Evolutionary conservation across 2,329 filamentous ascomycete genomes (phyloP), one percentile per base, ranked within the genome.

Genomic region (Lachnellula arida): DNA sequence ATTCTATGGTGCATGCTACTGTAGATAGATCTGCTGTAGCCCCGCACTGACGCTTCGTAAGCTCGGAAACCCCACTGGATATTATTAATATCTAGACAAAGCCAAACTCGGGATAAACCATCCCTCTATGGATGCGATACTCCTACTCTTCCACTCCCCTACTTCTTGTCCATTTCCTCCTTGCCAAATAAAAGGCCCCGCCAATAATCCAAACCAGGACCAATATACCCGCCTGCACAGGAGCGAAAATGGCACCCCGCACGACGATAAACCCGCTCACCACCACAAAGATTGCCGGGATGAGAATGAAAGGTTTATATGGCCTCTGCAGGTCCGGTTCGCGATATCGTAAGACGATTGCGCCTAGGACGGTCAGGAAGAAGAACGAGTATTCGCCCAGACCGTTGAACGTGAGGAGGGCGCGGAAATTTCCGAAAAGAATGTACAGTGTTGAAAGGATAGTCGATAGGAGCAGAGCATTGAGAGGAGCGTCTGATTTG

Each of bases 371-470:
- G 0, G 82, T 82, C 32, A 85, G 73, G 63, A 86, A 83, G 71
- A 86, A 86, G 68, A 86, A 86, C 0, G 82, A 78, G 65, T 82
- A 86, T 62, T 83, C 80, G 14, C 79, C 80, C 4, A 83, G 70
- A 0, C 81, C 81, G 51, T 82, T 82, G 60, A 84, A 84, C 0
- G 81, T 85, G 11, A 86, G 64, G 0, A 86, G 76, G 0, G 80
- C 78, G 35, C 82, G 77, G 71, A 86, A 86, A 67, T 76, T 81
- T 17, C 83, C 84, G 0, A 84, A 72, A 1, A 83, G 63, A 34
- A 86, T 83, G 67, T 86, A 86, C 1, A 84, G 54, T 0, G 81
- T 67, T 0, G 81, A 79, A 0, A 83, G 71, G 0, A 76, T 17
- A 0, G 76, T 73, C 0, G 78, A 77, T 0, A 83, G 71, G 1